Evolutionary conservation across 805 yeast genomes (phyloP).

Genomic region (Suhomyces faveliae): DNA sequence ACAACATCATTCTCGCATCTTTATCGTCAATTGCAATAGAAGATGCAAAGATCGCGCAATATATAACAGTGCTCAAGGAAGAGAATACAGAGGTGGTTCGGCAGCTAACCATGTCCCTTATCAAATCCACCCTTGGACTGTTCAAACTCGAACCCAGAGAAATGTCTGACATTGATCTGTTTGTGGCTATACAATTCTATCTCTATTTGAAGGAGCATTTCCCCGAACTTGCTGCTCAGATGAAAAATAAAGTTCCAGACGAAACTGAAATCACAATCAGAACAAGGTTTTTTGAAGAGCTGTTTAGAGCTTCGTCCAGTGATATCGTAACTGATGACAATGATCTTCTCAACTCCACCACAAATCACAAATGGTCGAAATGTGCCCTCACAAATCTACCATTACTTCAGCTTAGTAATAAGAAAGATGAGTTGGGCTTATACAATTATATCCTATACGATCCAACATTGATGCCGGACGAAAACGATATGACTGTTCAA

Average conservation of each 20-base stretch:
- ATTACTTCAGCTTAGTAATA: slow-evolving; percentile 30
- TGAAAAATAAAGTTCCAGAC: slow-evolving; percentile 10
- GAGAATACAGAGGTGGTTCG: slow-evolving; percentile 20
- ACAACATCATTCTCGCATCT: slow-evolving; percentile 18
- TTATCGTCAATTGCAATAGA: slow-evolving; percentile 7
- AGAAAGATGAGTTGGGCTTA: slow-evolving; percentile 30
- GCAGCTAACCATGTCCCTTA: background rate
- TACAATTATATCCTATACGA: slow-evolving; percentile 27
- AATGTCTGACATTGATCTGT: slow-evolving; percentile 20
- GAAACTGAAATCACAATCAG: slow-evolving; percentile 23
- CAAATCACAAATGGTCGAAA: slow-evolving; percentile 37
- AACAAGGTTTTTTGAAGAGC: slow-evolving; percentile 33
- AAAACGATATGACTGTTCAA: slow-evolving; percentile 12
- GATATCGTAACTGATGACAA: slow-evolving; percentile 15
- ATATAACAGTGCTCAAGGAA: background rate
- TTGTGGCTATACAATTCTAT: slow-evolving; percentile 18
- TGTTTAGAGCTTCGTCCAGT: slow-evolving; percentile 21
- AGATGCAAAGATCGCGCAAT: background rate
- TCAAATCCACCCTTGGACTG: slow-evolving; percentile 16
- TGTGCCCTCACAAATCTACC: slow-evolving; percentile 40
- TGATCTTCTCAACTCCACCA: slow-evolving; percentile 23
- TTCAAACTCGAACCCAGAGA: background rate
- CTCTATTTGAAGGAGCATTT: slow-evolving; percentile 7
- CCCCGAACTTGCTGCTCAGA: background rate
- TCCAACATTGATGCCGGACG: slow-evolving; percentile 5